Evolutionary conservation across 1,139 yeast genomes (phyloP), one percentile per base, ranked within the genome.

Genomic region (Insectozyma bohioensis): DNA sequence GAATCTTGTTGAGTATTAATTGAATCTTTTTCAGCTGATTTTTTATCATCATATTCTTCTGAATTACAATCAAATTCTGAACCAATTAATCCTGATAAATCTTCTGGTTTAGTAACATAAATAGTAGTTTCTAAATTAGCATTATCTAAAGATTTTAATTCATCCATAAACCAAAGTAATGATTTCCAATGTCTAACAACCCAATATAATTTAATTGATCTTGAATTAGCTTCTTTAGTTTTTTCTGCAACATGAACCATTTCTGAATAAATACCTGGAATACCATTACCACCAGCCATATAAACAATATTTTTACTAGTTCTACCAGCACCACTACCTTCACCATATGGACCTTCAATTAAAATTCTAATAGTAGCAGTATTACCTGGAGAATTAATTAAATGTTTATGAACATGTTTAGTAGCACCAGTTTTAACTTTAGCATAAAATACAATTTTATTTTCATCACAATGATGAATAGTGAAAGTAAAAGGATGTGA

Each of bases 261-360:
- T 42, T 68, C 73, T 4, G 68, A 59, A 41, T 56, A 62, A 19
- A 67, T 58, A 12, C 78, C 71, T 2, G 70, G 67, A 20, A 63
- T 60, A 33, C 69, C 71, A 38, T 57, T 62, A 26, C 69, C 71
- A 12, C 71, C 69, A 27, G 69, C 67, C 24, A 63, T 36, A 36
- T 54, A 61, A 3, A 61, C 56, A 5, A 63, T 57, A 26, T 57
- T 51, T 31, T 61, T 54, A 34, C 54, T 56, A 26, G 48, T 51
- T 14, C 48, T 44, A 16, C 58, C 60, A 14, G 63, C 62, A 17
- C 56, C 51, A 10, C 53, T 46, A 7, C 61, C 36, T 29, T 53
- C 61, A 4, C 72, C 71, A 39, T 67, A 67, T 6, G 72, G 72
- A 1, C 73, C 72, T 46, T 67, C 73, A 9, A 67, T 51, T 9